A percentile compares a stretch with the other conserved stretches of the same genome.
phyloP scores from a whole-genome alignment of 352 stramenopile species.

The Pythium monospermum region DNA sequence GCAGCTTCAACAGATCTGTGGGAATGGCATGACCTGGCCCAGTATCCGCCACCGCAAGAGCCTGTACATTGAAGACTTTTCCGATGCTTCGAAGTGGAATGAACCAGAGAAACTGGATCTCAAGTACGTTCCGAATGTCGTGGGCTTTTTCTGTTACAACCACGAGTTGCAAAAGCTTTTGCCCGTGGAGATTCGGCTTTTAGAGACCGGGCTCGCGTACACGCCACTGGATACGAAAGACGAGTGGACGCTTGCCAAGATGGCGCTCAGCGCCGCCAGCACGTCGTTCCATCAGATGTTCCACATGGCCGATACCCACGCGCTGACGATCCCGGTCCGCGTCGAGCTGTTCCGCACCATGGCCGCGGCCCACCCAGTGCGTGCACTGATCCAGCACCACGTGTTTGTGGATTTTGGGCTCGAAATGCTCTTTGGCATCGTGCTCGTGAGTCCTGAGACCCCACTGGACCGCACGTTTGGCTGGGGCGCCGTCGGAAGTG shows the following conservation, averaged over 20 bases:
- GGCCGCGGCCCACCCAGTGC: conserved; percentile 26
- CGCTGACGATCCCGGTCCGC: conserved; percentile 26
- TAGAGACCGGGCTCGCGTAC: conserved; percentile 9
- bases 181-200: conserved; percentile 12
- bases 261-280: conserved; percentile 7
- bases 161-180: conserved; percentile 2
- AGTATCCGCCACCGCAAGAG: background rate
- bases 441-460: conserved; percentile 25
- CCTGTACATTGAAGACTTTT: conserved; percentile 12
- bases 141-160: conserved; percentile 21
- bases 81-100: conserved; percentile 10
- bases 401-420: conserved; percentile 32
- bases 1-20: conserved; percentile 3
- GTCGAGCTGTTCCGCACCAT: conserved; percentile 36
- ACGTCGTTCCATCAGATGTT: conserved; percentile 9
- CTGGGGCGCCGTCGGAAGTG: conserved; percentile 29
- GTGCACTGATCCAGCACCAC: conserved; percentile 37
- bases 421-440: conserved; percentile 25
- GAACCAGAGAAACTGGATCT: background rate
- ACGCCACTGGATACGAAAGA: conserved; percentile 3
- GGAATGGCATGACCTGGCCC: background rate
- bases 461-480: conserved; percentile 31
- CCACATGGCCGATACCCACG: conserved; percentile 16
- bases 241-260: conserved; percentile 21
- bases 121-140: conserved; percentile 11